Conservation (phyloP, 2,329 filamentous ascomycete genomes). For the Monosporascus sp. region DNA sequence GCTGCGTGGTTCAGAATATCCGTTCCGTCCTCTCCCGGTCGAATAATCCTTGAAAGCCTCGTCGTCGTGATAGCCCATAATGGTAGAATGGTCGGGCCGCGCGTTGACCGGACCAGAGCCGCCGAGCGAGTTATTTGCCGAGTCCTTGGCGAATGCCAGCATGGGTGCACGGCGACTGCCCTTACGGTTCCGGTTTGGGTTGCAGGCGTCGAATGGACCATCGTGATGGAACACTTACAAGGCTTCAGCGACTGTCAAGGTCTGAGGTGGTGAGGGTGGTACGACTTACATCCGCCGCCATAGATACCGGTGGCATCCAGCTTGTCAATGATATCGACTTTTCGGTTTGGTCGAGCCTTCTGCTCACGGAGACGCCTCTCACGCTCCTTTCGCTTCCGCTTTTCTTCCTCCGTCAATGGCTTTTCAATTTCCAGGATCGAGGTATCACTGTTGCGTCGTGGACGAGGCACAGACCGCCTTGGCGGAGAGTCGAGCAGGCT, state of each 20-base stretch:
- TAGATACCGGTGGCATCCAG: slow-evolving; percentile 95
- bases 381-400: slow-evolving; percentile 50
- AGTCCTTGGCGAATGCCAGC: slow-evolving; percentile 91
- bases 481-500: slow-evolving; percentile 30
- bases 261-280: neutral
- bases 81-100: slow-evolving; percentile 77
- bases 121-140: slow-evolving; percentile 85
- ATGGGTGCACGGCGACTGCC: slow-evolving; percentile 81
- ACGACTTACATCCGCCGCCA: slow-evolving; percentile 73
- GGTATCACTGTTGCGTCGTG: slow-evolving; percentile 74
- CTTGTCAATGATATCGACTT: slow-evolving; percentile 90
- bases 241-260: slow-evolving; percentile 4
- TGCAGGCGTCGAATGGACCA: slow-evolving; percentile 93
- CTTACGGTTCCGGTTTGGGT: slow-evolving; percentile 86
- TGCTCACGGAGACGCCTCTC: slow-evolving; percentile 46
- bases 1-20: slow-evolving; percentile 18
- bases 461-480: slow-evolving; percentile 41
- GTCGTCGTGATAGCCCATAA: slow-evolving; percentile 73
- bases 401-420: slow-evolving; percentile 54
- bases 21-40: slow-evolving; percentile 27
- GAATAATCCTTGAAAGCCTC: slow-evolving; percentile 82
- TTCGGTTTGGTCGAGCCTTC: slow-evolving; percentile 39
- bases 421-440: slow-evolving; percentile 60
- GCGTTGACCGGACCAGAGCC: slow-evolving; percentile 79
- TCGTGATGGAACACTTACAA: slow-evolving; percentile 87